Conservation (phyloP, 1,284 basidiomycete genomes). For the Ganoderma resinaceum region DNA sequence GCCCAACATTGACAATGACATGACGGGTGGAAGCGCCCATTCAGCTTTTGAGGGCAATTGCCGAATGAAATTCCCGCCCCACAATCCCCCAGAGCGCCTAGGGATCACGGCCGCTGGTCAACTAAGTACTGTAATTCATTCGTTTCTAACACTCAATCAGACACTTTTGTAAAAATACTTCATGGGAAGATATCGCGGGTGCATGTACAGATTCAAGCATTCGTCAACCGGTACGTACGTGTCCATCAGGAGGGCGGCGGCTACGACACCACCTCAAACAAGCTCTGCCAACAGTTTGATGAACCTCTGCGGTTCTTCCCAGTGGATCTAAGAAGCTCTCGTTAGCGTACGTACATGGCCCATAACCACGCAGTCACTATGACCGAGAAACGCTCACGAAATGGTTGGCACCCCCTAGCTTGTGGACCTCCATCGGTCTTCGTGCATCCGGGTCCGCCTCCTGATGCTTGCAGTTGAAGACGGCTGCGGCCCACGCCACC, state of each 20-base stretch:
- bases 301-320: constrained; percentile 30
- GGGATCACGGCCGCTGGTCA: no score
- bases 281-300: constrained; percentile 18
- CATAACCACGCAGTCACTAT: not conserved
- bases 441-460: constrained; percentile 14
- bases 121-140: no score
- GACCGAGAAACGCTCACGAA: constrained; percentile 26
- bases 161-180: no score
- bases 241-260: no score
- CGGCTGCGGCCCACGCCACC: constrained; percentile 22
- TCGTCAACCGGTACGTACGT: not conserved
- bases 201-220: no score
- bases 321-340: constrained; percentile 18
- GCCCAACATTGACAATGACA: no score
- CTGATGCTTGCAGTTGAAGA: constrained; percentile 6
- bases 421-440: constrained; percentile 24
- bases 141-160: no score
- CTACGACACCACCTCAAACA: not conserved
- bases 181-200: no score
- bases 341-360: not conserved
- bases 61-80: not conserved
- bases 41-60: not conserved
- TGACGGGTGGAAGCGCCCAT: no score
- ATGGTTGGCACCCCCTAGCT: constrained; percentile 33
- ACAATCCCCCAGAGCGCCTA: not conserved